A percentile compares a stretch with the other conserved stretches of the same genome.
Evolutionary conservation across 495 filamentous ascomycete species (phyloP).

Genomic region (Aspergillus baeticus): DNA sequence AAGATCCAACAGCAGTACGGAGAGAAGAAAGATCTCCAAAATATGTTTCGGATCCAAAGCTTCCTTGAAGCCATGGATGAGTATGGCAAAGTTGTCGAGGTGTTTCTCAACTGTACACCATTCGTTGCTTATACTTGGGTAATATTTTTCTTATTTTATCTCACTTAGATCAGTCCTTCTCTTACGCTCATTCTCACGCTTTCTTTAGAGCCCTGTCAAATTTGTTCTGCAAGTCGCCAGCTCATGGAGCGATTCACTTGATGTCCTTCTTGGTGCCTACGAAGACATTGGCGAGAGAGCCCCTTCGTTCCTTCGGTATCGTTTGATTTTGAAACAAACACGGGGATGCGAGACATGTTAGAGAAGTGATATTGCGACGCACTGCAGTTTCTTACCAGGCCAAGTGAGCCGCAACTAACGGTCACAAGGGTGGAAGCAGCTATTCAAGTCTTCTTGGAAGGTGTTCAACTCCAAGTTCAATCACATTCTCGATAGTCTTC

Average conservation of each 20-base stretch:
- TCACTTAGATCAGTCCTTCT: no score
- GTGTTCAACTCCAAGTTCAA: neutral
- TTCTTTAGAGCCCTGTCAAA: neutral
- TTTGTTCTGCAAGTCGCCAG: neutral
- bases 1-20: neutral
- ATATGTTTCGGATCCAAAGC: neutral
- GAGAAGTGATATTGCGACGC: no score
- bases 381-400: no score
- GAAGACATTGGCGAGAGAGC: no score
- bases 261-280: no score
- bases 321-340: no score
- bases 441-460: neutral
- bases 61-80: slow-evolving; percentile 1
- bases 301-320: no score
- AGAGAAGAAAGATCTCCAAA: neutral
- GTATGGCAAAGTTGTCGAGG: neutral
- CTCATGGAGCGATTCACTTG: no score
- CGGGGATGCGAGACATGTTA: no score
- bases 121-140: neutral
- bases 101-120: neutral
- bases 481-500: neutral
- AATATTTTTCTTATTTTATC: neutral
- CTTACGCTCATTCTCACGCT: no score
- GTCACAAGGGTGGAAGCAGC: neutral
- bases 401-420: neutral